Percentiles rank a stretch among this genome's conserved stretches.
phyloP scores from a whole-genome alignment of 2,329 filamentous ascomycete species.

The Fusarium sp. region DNA sequence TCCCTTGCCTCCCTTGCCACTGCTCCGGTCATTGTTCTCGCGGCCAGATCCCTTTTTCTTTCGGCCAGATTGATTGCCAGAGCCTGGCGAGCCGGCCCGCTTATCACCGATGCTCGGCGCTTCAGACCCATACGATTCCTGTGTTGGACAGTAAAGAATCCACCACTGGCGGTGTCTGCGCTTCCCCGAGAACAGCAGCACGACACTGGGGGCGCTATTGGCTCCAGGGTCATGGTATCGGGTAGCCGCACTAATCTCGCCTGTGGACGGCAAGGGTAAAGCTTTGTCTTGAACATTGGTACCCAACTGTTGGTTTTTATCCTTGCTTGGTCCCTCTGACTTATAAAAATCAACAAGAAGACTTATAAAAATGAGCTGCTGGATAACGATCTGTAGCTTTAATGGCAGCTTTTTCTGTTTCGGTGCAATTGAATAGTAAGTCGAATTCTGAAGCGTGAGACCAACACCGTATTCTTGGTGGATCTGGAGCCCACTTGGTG shows the following conservation, averaged over 20 bases:
- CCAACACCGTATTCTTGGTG: not conserved
- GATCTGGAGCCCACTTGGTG: fast-evolving
- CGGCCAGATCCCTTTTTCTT: not conserved
- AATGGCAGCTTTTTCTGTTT: not conserved
- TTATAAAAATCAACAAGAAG: fast-evolving
- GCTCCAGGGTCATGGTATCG: fast-evolving
- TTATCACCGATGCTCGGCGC: not conserved
- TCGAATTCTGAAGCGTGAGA: fast-evolving
- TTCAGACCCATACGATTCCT: fast-evolving
- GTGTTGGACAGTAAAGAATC: not conserved
- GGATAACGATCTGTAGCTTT: fast-evolving
- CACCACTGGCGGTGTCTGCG: fast-evolving
- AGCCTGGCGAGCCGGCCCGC: not conserved
- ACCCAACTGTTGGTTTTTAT: fast-evolving
- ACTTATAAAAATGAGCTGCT: no score
- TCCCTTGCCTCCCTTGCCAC: not conserved
- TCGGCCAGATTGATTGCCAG: fast-evolving
- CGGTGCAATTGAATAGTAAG: not conserved
- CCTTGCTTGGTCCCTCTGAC: fast-evolving
- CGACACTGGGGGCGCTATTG: fast-evolving
- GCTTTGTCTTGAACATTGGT: fast-evolving
- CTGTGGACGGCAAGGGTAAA: fast-evolving
- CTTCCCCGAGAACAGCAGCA: fast-evolving
- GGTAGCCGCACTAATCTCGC: not conserved
- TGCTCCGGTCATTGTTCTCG: fast-evolving